These are phyloP conservation scores for Blastocystis sp. DNA, from an alignment of 352 stramenopile genomes.

Conservation along the genomic window DNA sequence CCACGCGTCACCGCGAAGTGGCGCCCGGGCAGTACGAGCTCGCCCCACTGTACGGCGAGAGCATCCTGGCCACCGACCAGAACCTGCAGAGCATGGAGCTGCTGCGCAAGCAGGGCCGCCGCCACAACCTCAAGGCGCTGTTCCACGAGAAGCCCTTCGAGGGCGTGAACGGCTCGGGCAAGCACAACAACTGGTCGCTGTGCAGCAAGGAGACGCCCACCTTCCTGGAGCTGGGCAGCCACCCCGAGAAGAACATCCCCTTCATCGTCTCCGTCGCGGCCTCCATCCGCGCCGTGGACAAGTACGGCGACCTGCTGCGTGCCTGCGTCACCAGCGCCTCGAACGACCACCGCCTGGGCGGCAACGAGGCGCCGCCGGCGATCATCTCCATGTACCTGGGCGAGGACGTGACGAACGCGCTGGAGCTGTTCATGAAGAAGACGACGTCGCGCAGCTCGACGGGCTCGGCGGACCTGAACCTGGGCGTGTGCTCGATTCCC, in stretches of 20 bases:
- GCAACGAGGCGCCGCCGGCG: slow-evolving; percentile 81
- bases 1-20: slow-evolving; percentile 82
- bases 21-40: slow-evolving; percentile 83
- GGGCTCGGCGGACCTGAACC: slow-evolving; percentile 18
- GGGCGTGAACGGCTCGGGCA: slow-evolving; percentile 82
- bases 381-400: slow-evolving; percentile 84
- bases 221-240: slow-evolving; percentile 75
- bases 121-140: slow-evolving; percentile 79
- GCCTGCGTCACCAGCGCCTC: slow-evolving; percentile 78
- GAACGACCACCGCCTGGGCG: slow-evolving; percentile 84
- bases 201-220: slow-evolving; percentile 77
- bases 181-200: slow-evolving; percentile 85
- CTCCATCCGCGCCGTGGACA: slow-evolving; percentile 78
- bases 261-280: slow-evolving; percentile 81
- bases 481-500: slow-evolving; percentile 64
- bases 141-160: slow-evolving; percentile 85
- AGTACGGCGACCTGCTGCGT: slow-evolving; percentile 82
- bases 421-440: slow-evolving; percentile 76
- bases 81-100: slow-evolving; percentile 85
- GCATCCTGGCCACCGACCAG: slow-evolving; percentile 81
- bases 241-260: slow-evolving; percentile 73
- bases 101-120: slow-evolving; percentile 78
- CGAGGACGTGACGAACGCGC: slow-evolving; percentile 78
- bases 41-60: slow-evolving; percentile 78
- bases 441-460: slow-evolving; percentile 74